These are phyloP conservation scores for Candolleomyces efflorescens DNA, from an alignment of 768 basidiomycete species.

Conservation along the genomic window DNA sequence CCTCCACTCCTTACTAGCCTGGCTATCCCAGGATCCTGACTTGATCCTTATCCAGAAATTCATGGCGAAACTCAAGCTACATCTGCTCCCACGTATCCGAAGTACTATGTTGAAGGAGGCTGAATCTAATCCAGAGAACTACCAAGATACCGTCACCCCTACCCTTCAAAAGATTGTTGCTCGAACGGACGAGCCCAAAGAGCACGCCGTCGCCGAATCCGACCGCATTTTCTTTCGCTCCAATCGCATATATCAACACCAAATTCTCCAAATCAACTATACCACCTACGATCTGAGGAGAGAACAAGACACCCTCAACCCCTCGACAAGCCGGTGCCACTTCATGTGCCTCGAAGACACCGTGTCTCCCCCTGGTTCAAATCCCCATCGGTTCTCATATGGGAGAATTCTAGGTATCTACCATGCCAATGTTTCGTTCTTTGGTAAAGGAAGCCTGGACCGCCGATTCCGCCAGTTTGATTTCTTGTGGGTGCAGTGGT, in stretches of 20 bases:
- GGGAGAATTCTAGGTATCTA: slow-evolving; percentile 1
- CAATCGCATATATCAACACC: slow-evolving; percentile 7
- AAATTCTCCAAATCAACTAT: slow-evolving; percentile 12
- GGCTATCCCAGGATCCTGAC: background rate
- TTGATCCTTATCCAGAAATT: background rate
- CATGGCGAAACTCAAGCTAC: background rate
- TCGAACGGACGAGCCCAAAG: background rate
- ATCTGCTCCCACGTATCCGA: background rate
- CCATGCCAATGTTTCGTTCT: background rate
- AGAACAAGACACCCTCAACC: slow-evolving; percentile 15
- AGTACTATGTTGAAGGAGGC: background rate
- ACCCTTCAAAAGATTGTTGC: background rate
- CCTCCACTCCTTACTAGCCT: background rate
- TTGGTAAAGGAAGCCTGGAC: background rate
- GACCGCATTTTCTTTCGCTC: background rate
- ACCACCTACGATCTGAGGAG: slow-evolving; percentile 15
- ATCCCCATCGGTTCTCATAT: background rate
- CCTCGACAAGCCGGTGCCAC: background rate
- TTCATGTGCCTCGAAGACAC: background rate
- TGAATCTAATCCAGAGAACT: background rate
- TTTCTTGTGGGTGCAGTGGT: slow-evolving; percentile 1
- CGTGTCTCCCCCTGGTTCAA: background rate
- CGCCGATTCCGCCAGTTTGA: background rate
- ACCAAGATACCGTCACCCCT: background rate
- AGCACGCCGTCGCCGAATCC: background rate